phyloP scores from a whole-genome alignment of 768 basidiomycete genomes.

The Mycena galopus region DNA sequence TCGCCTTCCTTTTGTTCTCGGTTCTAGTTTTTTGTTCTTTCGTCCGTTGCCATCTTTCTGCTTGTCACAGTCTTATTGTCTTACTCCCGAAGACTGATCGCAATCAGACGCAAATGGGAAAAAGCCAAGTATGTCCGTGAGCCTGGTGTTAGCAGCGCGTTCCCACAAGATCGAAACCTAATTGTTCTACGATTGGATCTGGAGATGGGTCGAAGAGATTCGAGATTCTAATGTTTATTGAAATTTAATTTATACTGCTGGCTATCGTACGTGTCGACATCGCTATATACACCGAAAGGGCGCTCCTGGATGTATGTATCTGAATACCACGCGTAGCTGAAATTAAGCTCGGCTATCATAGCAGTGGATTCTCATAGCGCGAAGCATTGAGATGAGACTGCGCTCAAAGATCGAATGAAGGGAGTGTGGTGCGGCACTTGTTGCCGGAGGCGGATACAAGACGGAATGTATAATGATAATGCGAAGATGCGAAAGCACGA shows the following conservation, averaged over 20 bases:
- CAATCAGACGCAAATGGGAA: slow-evolving; percentile 11
- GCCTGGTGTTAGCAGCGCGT: not conserved
- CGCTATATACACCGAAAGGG: not conserved
- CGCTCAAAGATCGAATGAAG: slow-evolving; percentile 33
- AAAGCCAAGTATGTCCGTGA: slow-evolving; percentile 3
- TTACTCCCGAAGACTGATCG: not conserved
- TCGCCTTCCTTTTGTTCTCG: not conserved
- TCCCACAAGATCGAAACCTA: not conserved
- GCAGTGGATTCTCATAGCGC: slow-evolving; percentile 31
- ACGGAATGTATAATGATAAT: slow-evolving; percentile 42
- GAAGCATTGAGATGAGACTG: slow-evolving; percentile 36
- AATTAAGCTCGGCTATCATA: slow-evolving; percentile 37
- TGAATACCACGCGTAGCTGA: slow-evolving; percentile 19
- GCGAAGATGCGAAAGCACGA: slow-evolving; percentile 21
- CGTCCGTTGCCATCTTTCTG: not conserved
- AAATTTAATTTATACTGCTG: slow-evolving; percentile 34
- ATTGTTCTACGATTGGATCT: not conserved
- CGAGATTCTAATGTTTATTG: slow-evolving; percentile 25
- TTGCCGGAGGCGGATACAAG: slow-evolving; percentile 24
- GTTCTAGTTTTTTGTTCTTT: not conserved
- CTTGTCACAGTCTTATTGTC: slow-evolving; percentile 28
- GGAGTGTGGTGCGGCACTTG: slow-evolving; percentile 34
- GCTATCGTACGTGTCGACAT: slow-evolving; percentile 29
- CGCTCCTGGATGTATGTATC: slow-evolving; percentile 6
- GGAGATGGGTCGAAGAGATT: not conserved